Percentiles rank a stretch among this genome's conserved stretches.
Conservation (phyloP, 129 eudicot species). For the Centaurea solstitialis region DNA sequence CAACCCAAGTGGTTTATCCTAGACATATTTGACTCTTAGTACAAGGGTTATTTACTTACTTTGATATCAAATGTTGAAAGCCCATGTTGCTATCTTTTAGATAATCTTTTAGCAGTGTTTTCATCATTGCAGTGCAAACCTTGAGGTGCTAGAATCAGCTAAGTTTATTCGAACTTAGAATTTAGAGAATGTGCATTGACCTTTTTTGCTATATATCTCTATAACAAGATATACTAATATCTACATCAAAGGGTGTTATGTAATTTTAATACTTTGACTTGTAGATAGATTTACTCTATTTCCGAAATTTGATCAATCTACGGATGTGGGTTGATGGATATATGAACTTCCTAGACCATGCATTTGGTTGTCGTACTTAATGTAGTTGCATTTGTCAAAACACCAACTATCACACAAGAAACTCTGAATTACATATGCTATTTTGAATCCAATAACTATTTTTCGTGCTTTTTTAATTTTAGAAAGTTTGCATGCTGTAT, state of each 20-base stretch:
- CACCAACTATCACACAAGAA: conserved; percentile 10
- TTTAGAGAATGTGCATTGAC: background rate
- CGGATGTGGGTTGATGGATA: conserved; percentile 4
- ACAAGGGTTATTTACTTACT: background rate
- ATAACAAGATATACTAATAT: background rate
- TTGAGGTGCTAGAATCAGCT: background rate
- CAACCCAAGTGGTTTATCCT: no score
- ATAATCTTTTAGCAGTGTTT: background rate
- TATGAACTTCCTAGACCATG: background rate
- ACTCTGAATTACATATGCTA: conserved; percentile 14
- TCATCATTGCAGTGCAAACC: background rate
- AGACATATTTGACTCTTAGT: background rate
- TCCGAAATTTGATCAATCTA: background rate
- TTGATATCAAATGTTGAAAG: conserved; percentile 10
- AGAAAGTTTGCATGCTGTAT: background rate
- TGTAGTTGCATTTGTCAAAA: conserved; percentile 8
- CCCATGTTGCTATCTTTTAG: background rate
- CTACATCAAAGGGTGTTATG: background rate
- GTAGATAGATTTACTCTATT: background rate
- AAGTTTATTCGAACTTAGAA: background rate
- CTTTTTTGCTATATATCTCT: background rate
- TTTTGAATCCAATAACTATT: background rate
- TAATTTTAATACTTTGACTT: background rate
- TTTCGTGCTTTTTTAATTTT: conserved; percentile 8
- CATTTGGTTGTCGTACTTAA: background rate